These are phyloP conservation scores for Gloeopeniophorella convolvens DNA, from an alignment of 768 basidiomycete species.

Conservation along the genomic window DNA sequence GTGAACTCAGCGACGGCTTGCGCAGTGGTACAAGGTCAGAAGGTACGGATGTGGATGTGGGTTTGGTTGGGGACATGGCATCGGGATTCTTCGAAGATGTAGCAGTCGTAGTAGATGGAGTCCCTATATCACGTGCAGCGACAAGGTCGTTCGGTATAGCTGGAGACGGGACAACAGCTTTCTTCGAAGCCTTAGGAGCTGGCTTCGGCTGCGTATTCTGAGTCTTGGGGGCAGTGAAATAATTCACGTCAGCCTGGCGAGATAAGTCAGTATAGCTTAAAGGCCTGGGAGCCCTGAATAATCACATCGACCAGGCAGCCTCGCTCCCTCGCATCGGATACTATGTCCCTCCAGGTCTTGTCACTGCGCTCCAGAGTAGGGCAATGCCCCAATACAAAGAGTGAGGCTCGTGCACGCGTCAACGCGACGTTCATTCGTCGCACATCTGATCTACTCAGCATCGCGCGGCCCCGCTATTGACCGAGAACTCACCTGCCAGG, in stretches of 20 bases:
- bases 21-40: constrained; percentile 1
- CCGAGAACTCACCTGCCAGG: constrained; percentile 53
- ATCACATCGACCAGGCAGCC: constrained; percentile 58
- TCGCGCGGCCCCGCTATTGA: neutral
- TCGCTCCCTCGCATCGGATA: constrained; percentile 67
- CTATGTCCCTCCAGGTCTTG: constrained; percentile 68
- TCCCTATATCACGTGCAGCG: constrained; percentile 12
- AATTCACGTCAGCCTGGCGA: constrained; percentile 31
- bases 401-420: constrained; percentile 90
- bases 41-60: neutral
- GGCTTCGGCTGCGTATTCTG: neutral
- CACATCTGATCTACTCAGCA: constrained; percentile 38
- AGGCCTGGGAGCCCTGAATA: constrained; percentile 21
- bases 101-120: neutral
- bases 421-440: constrained; percentile 98
- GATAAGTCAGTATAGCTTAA: constrained; percentile 1
- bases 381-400: constrained; percentile 90
- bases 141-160: constrained; percentile 8
- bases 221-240: constrained; percentile 32
- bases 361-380: constrained; percentile 86
- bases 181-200: constrained; percentile 3
- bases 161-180: neutral
- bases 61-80: neutral
- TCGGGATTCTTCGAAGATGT: neutral
- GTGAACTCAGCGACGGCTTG: neutral